phyloP scores from a whole-genome alignment of 1,284 basidiomycete species.

The Papiliotrema fonsecae region DNA sequence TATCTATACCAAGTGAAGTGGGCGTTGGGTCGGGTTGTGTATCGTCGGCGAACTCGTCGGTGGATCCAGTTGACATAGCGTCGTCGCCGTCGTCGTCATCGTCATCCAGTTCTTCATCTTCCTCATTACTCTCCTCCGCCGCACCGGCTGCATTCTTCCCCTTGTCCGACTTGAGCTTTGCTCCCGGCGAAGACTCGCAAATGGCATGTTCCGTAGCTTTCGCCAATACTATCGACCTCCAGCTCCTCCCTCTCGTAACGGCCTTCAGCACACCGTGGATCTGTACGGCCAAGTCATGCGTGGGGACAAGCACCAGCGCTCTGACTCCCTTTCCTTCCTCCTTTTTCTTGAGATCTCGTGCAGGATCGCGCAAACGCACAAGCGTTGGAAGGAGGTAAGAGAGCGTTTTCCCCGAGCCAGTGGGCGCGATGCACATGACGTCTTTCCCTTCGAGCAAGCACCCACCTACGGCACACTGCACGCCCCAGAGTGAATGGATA shows the following conservation, averaged over 20 bases:
- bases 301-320: constrained; percentile 81
- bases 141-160: background rate
- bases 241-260: constrained; percentile 67
- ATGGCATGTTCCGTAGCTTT: constrained; percentile 61
- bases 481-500: constrained; percentile 37
- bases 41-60: constrained; percentile 17
- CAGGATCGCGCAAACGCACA: constrained; percentile 60
- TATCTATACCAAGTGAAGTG: constrained; percentile 35
- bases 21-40: constrained; percentile 1
- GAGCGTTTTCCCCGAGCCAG: constrained; percentile 90
- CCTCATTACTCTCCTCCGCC: constrained; percentile 7
- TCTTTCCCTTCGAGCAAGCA: constrained; percentile 59
- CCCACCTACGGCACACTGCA: constrained; percentile 40
- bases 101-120: constrained; percentile 13
- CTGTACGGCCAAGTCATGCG: constrained; percentile 93
- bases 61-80: constrained; percentile 16
- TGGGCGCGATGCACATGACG: constrained; percentile 85
- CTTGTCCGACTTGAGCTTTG: background rate
- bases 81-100: constrained; percentile 15
- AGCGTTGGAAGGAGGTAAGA: constrained; percentile 82
- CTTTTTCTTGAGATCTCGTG: constrained; percentile 34
- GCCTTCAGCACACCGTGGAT: constrained; percentile 75
- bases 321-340: constrained; percentile 48
- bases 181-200: constrained; percentile 36
- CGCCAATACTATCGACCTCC: constrained; percentile 75